These are phyloP conservation scores for Ascochyta viciae-villosae DNA, from an alignment of 2,329 filamentous ascomycete genomes.

Conservation along the genomic window DNA sequence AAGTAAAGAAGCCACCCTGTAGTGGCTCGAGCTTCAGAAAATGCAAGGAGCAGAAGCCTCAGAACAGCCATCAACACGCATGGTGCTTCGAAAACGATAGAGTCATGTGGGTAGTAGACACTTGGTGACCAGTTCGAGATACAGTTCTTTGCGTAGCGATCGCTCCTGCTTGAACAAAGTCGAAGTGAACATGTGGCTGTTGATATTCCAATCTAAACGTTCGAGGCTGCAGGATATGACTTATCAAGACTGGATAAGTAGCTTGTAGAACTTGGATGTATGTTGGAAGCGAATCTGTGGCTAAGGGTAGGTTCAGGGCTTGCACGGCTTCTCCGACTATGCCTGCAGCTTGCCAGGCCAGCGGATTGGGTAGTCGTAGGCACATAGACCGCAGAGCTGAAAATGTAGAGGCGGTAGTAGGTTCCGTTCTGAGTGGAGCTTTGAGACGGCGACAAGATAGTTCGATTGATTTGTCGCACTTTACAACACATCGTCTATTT, in stretches of 20 bases:
- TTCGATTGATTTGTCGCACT: neutral
- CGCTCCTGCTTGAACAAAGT: no score
- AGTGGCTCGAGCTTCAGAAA: no score
- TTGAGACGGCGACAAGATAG: neutral
- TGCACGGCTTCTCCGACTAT: neutral
- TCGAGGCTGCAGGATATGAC: no score
- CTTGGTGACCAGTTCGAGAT: neutral
- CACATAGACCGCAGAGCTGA: neutral
- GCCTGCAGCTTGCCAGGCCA: neutral
- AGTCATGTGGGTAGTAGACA: neutral
- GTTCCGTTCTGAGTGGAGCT: neutral
- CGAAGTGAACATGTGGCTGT: no score
- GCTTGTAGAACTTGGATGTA: no score
- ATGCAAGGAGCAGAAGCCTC: no score
- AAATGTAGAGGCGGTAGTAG: neutral
- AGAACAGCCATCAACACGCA: neutral
- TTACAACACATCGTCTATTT: slow-evolving; percentile 37
- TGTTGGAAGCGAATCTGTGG: no score
- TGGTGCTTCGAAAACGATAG: neutral
- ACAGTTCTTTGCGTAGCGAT: no score
- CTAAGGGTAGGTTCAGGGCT: neutral
- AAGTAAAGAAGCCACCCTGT: no score
- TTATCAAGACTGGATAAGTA: no score
- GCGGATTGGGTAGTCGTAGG: neutral
- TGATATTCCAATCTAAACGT: no score